phyloP scores from a whole-genome alignment of 352 stramenopile genomes.

The Phytopythium helicoides region DNA sequence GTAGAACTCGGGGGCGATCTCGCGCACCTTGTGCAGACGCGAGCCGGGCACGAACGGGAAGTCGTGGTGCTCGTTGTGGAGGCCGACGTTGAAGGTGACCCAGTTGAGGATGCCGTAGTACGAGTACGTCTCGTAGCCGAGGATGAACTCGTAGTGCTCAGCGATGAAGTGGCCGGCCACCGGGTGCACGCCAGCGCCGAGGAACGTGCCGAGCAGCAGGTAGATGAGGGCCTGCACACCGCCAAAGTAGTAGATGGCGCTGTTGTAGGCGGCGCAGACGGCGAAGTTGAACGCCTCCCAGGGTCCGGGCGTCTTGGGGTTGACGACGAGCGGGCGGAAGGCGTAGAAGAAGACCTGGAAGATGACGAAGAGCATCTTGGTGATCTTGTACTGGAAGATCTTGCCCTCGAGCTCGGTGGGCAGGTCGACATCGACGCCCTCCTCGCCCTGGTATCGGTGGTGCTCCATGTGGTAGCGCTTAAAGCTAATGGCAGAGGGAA shows the following conservation, averaged over 20 bases:
- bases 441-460: constrained; percentile 94
- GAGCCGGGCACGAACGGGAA: constrained; percentile 93
- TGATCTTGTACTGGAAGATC: constrained; percentile 84
- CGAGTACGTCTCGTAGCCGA: constrained; percentile 96
- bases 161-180: constrained; percentile 97
- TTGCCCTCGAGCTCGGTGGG: constrained; percentile 89
- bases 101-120: constrained; percentile 98
- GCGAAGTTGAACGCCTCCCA: constrained; percentile 91
- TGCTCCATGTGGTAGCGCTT: constrained; percentile 98
- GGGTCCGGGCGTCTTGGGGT: constrained; percentile 81
- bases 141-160: constrained; percentile 96
- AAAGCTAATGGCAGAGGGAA: constrained; percentile 93
- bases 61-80: constrained; percentile 99
- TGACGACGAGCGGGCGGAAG: constrained; percentile 90
- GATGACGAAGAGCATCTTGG: constrained; percentile 92
- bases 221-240: constrained; percentile 89
- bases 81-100: constrained; percentile 97
- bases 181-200: constrained; percentile 93
- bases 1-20: constrained; percentile 95
- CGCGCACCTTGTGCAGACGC: constrained; percentile 88
- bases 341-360: constrained; percentile 94
- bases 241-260: constrained; percentile 72
- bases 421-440: constrained; percentile 94
- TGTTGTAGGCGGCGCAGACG: constrained; percentile 84
- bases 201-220: constrained; percentile 88